Percentiles rank a stretch among this genome's conserved stretches.
Conservation (phyloP, 345 rosid species). For the Syzygium oleosum region DNA sequence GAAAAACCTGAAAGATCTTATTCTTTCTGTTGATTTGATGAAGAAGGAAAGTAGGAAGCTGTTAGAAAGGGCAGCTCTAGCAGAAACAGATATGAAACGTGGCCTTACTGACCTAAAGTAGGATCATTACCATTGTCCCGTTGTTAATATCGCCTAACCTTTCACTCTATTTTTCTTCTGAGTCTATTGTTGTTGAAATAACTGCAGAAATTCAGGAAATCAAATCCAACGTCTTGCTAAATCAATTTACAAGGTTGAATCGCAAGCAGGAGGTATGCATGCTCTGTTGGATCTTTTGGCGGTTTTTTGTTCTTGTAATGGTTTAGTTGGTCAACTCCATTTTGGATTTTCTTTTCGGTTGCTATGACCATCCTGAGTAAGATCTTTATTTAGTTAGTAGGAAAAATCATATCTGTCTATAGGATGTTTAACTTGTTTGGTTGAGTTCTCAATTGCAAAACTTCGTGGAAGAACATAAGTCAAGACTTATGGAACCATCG, state of each 20-base stretch:
- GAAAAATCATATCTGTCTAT: not conserved
- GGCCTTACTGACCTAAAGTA: slow-evolving; percentile 78
- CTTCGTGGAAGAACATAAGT: not conserved
- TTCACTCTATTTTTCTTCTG: not conserved
- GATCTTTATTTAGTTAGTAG: not conserved
- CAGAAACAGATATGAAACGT: slow-evolving; percentile 74
- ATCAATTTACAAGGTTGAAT: slow-evolving; percentile 68
- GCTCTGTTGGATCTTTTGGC: not conserved
- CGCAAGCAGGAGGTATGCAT: slow-evolving; percentile 62
- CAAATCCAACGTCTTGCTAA: slow-evolving; percentile 61
- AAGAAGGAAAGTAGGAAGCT: slow-evolving; percentile 79
- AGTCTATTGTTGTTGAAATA: not conserved
- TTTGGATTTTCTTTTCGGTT: not conserved
- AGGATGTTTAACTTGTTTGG: not conserved
- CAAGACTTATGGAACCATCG: not conserved
- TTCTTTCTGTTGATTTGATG: slow-evolving; percentile 71
- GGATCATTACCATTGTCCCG: not conserved
- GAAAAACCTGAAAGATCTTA: slow-evolving; percentile 65
- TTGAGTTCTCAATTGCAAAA: not conserved
- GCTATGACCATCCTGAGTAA: not conserved
- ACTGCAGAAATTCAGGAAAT: slow-evolving; percentile 63
- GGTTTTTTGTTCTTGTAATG: not conserved
- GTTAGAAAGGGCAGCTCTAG: slow-evolving; percentile 83
- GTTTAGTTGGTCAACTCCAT: not conserved
- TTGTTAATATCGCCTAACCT: not conserved